phyloP scores from a whole-genome alignment of 2,329 filamentous ascomycete species.

The Alternaria longipes region DNA sequence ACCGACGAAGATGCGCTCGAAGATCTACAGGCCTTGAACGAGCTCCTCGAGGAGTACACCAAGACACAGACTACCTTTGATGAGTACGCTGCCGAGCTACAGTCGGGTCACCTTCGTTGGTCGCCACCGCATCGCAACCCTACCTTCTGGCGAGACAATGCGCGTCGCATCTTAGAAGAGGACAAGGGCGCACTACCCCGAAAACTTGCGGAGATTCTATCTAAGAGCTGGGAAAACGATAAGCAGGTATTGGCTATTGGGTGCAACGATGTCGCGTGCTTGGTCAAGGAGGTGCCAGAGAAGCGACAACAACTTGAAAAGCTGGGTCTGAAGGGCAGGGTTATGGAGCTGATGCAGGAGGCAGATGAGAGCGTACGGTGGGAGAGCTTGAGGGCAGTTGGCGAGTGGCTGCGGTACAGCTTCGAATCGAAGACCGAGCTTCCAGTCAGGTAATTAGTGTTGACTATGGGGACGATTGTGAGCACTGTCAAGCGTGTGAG shows the following conservation, averaged over 20 bases:
- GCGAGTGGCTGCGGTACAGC: constrained; percentile 77
- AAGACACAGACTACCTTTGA: constrained; percentile 73
- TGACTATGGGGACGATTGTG: background rate
- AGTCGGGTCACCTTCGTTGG: constrained; percentile 89
- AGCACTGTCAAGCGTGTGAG: constrained; percentile 7
- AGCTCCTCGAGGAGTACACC: constrained; percentile 85
- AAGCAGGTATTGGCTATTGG: constrained; percentile 88
- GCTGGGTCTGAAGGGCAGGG: constrained; percentile 81
- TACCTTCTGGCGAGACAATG: constrained; percentile 92
- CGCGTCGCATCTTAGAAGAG: constrained; percentile 83
- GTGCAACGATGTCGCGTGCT: constrained; percentile 87
- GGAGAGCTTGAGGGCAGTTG: constrained; percentile 88
- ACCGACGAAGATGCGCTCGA: constrained; percentile 63
- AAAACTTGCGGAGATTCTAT: constrained; percentile 85
- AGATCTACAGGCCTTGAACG: constrained; percentile 57
- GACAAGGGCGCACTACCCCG: constrained; percentile 80
- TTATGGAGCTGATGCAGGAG: constrained; percentile 95
- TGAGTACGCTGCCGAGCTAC: constrained; percentile 80
- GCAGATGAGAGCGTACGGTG: constrained; percentile 87
- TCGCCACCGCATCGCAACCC: constrained; percentile 88
- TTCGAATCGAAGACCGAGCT: constrained; percentile 50
- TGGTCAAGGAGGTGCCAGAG: constrained; percentile 91
- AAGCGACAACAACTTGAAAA: constrained; percentile 82
- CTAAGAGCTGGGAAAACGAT: constrained; percentile 84
- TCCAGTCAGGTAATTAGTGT: constrained; percentile 35